Evolutionary conservation across 2,329 filamentous ascomycete species (phyloP).

Genomic region (Cryphonectria japonica): DNA sequence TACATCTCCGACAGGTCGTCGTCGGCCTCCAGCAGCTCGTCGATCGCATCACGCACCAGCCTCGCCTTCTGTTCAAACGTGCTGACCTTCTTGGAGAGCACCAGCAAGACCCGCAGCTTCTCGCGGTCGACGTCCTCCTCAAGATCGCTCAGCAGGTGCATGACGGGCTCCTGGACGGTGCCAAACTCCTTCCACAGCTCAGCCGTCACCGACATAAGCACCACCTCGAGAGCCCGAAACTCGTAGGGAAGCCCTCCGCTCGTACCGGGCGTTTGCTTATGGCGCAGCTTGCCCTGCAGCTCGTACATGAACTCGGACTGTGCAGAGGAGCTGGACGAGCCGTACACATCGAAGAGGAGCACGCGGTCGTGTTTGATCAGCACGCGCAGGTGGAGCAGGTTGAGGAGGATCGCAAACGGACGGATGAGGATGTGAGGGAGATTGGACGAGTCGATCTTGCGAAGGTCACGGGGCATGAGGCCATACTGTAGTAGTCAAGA

Average conservation of each 20-base stretch:
- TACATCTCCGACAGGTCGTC: conserved; percentile 97
- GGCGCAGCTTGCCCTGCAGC: conserved; percentile 86
- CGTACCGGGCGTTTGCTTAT: conserved; percentile 67
- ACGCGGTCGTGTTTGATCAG: conserved; percentile 92
- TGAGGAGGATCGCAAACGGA: conserved; percentile 90
- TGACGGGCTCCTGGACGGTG: conserved; percentile 88
- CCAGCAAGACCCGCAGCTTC: conserved; percentile 86
- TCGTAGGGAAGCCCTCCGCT: conserved; percentile 80
- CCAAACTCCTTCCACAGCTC: conserved; percentile 95
- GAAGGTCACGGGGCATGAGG: conserved; percentile 87
- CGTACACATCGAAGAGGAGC: conserved; percentile 94
- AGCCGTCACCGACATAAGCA: conserved; percentile 89
- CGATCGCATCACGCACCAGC: conserved; percentile 90
- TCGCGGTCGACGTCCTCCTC: conserved; percentile 97
- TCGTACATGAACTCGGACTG: conserved; percentile 99
- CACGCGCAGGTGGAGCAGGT: conserved; percentile 93
- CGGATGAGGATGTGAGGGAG: conserved; percentile 94
- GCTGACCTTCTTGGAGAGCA: conserved; percentile 92
- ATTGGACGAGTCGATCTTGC: conserved; percentile 96
- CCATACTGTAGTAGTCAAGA: conserved; percentile 66
- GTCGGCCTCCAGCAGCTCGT: conserved; percentile 93
- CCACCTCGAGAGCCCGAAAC: conserved; percentile 92
- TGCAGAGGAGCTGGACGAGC: conserved; percentile 90
- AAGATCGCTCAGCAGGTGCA: conserved; percentile 83
- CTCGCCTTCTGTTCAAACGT: conserved; percentile 98